Conservation (phyloP, 2,329 filamentous ascomycete genomes). For the Dryadomyces quercus-mongolicae region DNA sequence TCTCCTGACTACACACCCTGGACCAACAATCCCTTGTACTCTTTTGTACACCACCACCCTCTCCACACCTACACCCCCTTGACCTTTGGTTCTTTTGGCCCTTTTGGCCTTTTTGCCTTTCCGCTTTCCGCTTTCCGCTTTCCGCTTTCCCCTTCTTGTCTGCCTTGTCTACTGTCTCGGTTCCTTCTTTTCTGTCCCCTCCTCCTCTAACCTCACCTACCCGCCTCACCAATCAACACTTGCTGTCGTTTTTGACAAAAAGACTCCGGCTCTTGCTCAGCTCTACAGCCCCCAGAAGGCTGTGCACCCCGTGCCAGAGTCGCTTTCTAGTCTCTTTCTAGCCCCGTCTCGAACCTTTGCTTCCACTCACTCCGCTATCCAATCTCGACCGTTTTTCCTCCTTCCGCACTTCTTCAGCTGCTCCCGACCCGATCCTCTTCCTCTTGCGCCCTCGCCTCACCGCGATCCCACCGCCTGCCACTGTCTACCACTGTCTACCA, state of each 20-base stretch:
- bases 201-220: neutral
- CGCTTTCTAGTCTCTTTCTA: neutral
- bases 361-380: neutral
- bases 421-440: too few species aligned
- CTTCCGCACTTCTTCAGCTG: too few species aligned
- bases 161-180: neutral
- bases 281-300: too few species aligned
- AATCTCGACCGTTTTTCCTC: neutral
- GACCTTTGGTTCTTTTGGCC: too few species aligned
- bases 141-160: neutral
- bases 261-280: neutral
- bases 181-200: neutral
- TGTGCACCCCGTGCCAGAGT: neutral
- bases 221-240: neutral
- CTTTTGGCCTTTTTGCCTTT: neutral
- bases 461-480: neutral
- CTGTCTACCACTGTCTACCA: neutral
- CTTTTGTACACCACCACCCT: neutral
- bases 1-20: neutral
- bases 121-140: neutral
- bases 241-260: neutral
- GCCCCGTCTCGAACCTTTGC: neutral
- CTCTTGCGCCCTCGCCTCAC: too few species aligned
- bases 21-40: neutral
- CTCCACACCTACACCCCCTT: too few species aligned